Base-by-base conservation (phyloP, 441 rosid genomes). In the Mallotus japonicus region DNA sequence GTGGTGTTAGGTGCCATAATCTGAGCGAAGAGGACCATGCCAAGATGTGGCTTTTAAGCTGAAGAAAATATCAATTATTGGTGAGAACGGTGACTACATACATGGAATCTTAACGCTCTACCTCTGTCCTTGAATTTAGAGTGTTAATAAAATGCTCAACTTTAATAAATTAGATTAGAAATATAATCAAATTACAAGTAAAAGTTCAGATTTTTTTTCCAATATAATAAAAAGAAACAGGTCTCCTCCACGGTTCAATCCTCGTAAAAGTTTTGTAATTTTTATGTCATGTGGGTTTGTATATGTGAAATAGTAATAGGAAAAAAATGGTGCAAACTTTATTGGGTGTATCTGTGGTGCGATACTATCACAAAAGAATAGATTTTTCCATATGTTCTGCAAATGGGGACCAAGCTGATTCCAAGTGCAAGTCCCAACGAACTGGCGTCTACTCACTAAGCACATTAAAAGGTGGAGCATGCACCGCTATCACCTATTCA, bases 341-440 rank as follows among this genome's bases (percentile, higher is more conserved):
- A 37, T 37, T 37, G 40, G 40, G 40, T 6, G 40, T 37, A 4
- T 37, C 6, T 37, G 5, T 37, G 6, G 40, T 37, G 49, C 46
- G 49, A 44, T 8, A 8, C 49, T 44, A 8, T 44, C 49, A 44
- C 2, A 53, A 53, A 53, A 37, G 6, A 57, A 24, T 9, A 1
- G 11, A 28, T 11, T 20, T 20, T 22, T 7, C 3, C 61, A 20
- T 19, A 2, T 9, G 49, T 57, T 8, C 20, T 0, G 2, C 10
- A 44, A 44, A 44, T 9, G 51, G 63, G 63, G 42, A 24, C 63
- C 17, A 28, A 34, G 42, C 32, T 28, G 32, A 59, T 59, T 24
- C 63, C 63, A 28, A 50, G 16, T 59, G 12, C 66, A 59, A 71
- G 17, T 71, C 59, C 74, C 74, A 61, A 71, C 4, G 37, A 61